These are phyloP conservation scores for Hypoxylon sp. DNA, from an alignment of 2,329 filamentous ascomycete genomes.

Conservation along the genomic window DNA sequence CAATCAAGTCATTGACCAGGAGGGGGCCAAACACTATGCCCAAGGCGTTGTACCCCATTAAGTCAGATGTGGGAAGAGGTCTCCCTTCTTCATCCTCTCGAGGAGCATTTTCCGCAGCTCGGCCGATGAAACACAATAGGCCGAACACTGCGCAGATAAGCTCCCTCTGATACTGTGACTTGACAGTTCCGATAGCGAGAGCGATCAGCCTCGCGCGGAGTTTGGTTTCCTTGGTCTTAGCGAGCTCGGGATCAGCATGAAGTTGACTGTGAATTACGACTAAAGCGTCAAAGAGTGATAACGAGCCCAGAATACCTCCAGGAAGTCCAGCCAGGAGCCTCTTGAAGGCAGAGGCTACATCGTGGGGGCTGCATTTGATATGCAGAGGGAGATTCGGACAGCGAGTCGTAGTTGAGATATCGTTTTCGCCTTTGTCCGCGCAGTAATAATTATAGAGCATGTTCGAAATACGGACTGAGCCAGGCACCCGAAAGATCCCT, in stretches of 20 bases:
- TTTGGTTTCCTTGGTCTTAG: slow-evolving; percentile 68
- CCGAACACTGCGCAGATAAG: slow-evolving; percentile 78
- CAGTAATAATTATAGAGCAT: slow-evolving; percentile 76
- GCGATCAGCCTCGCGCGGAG: slow-evolving; percentile 76
- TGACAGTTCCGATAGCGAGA: slow-evolving; percentile 72
- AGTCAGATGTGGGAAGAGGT: slow-evolving; percentile 68
- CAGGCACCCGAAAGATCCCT: slow-evolving; percentile 75
- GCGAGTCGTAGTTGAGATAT: slow-evolving; percentile 71
- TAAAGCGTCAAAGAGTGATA: slow-evolving; percentile 73
- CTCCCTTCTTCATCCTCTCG: slow-evolving; percentile 67
- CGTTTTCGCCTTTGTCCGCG: slow-evolving; percentile 62
- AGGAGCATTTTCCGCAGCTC: slow-evolving; percentile 67
- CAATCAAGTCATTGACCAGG: slow-evolving; percentile 71
- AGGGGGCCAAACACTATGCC: slow-evolving; percentile 77
- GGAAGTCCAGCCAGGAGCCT: slow-evolving; percentile 74
- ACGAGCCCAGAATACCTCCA: slow-evolving; percentile 75
- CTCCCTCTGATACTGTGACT: slow-evolving; percentile 72
- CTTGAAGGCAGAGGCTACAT: slow-evolving; percentile 78
- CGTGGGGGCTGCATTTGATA: slow-evolving; percentile 72
- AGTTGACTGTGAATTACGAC: slow-evolving; percentile 73
- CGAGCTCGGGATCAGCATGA: slow-evolving; percentile 65
- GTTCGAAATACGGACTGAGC: slow-evolving; percentile 70
- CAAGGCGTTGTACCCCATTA: slow-evolving; percentile 76
- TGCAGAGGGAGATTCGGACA: slow-evolving; percentile 72
- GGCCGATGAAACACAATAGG: slow-evolving; percentile 72